Percentiles rank a stretch among this genome's conserved stretches.
phyloP scores from a whole-genome alignment of 331 rosid genomes.

The Cydonia oblonga region DNA sequence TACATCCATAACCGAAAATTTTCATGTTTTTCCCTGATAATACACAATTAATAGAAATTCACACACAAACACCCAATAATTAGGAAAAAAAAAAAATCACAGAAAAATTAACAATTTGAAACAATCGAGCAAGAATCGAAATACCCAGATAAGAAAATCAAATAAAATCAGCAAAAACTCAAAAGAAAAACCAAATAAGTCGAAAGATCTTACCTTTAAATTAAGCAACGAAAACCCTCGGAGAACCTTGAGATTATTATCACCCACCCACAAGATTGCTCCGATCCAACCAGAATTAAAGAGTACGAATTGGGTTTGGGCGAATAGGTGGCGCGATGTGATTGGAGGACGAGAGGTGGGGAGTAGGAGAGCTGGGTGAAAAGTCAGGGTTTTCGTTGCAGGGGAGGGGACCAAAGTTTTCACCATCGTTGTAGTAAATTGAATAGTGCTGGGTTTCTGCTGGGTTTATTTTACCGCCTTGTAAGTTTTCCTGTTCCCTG shows the following conservation, averaged over 20 bases:
- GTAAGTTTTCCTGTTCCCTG: background rate
- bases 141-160: background rate
- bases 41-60: background rate
- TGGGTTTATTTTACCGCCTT: background rate
- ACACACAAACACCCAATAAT: background rate
- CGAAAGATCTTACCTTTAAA: constrained; percentile 1
- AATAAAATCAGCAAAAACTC: background rate
- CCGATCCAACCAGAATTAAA: background rate
- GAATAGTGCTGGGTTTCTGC: constrained; percentile 1
- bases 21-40: background rate
- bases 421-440: background rate
- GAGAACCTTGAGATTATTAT: background rate
- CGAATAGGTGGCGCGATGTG: background rate
- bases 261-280: background rate
- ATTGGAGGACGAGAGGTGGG: background rate
- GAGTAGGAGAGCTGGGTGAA: background rate
- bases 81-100: background rate
- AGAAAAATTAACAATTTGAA: too few species aligned
- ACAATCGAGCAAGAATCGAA: background rate
- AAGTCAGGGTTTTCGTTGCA: constrained; percentile 1
- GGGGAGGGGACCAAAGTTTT: background rate
- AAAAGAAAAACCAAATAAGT: background rate
- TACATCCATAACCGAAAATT: background rate
- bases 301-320: background rate
- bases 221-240: background rate